A percentile compares a stretch with the other conserved stretches of the same genome.
Conservation (phyloP, 257 asterid species). For the Fraxinus pennsylvanica region DNA sequence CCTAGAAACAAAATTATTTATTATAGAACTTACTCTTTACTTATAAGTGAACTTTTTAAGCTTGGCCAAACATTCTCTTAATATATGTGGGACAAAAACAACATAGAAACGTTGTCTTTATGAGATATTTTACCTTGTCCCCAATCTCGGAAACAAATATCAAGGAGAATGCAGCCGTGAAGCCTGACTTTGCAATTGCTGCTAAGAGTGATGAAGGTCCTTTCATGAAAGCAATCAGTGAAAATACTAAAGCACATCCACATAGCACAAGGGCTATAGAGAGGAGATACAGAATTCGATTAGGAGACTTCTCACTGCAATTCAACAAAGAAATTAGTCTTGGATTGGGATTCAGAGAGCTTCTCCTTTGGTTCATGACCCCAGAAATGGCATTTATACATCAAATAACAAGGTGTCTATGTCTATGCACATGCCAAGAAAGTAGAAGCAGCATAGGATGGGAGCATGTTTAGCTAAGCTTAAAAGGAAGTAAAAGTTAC, state of each 20-base stretch:
- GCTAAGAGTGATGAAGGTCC: conserved; percentile 70
- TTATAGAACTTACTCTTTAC: neutral
- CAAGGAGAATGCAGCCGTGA: conserved; percentile 90
- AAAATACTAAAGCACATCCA: conserved; percentile 65
- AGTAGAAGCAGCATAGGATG: neutral
- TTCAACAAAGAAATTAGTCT: conserved; percentile 42
- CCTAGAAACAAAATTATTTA: neutral
- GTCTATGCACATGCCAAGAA: neutral
- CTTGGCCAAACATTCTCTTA: neutral
- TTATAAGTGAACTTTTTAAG: neutral
- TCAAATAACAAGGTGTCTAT: neutral
- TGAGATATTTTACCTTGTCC: conserved; percentile 68
- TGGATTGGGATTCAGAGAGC: conserved; percentile 16
- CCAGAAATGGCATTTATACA: neutral
- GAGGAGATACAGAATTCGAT: conserved; percentile 66
- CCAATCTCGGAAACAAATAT: conserved; percentile 94
- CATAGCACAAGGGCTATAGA: conserved; percentile 74
- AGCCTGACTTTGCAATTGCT: conserved; percentile 84
- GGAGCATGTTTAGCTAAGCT: neutral
- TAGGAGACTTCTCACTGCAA: conserved; percentile 55
- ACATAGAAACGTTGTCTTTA: neutral
- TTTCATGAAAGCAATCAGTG: conserved; percentile 58
- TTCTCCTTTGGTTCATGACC: conserved; percentile 22
- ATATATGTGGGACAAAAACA: neutral
- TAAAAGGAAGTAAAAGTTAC: neutral